Conservation (phyloP, 1,284 basidiomycete species). For the Inonotus hispidus region DNA sequence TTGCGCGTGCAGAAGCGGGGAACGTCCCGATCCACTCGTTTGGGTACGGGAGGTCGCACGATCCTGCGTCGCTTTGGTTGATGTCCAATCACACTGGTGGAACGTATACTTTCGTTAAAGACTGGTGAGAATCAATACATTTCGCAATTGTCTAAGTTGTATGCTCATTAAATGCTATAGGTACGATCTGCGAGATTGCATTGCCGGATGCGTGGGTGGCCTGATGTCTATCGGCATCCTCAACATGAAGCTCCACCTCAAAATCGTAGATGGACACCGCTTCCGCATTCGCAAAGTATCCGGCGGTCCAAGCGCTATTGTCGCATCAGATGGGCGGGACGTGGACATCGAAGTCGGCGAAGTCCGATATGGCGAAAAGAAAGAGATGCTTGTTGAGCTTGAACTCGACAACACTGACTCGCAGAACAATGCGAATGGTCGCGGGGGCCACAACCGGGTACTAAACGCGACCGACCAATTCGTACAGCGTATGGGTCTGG, state of each 20-base stretch:
- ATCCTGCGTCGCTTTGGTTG: conserved; percentile 97
- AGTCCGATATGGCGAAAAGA: conserved; percentile 84
- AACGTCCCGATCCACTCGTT: conserved; percentile 95
- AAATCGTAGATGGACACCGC: conserved; percentile 74
- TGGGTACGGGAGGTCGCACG: conserved; percentile 94
- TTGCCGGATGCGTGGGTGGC: conserved; percentile 89
- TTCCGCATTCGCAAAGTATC: conserved; percentile 91
- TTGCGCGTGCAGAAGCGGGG: conserved; percentile 92
- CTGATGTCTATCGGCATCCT: conserved; percentile 89
- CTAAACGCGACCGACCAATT: conserved; percentile 76
- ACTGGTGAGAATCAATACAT: conserved; percentile 55
- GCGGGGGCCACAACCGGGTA: conserved; percentile 28
- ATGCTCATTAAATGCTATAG: conserved; percentile 1
- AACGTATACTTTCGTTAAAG: conserved; percentile 96
- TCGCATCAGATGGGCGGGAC: conserved; percentile 84
- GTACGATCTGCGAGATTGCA: conserved; percentile 82
- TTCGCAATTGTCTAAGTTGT: neutral
- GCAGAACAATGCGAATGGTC: conserved; percentile 30
- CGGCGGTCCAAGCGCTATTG: conserved; percentile 77
- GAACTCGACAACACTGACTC: conserved; percentile 78
- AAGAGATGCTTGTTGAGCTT: conserved; percentile 92
- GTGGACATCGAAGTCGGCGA: conserved; percentile 95
- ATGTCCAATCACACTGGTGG: conserved; percentile 97
- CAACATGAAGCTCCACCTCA: conserved; percentile 89
- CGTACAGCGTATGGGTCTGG: conserved; percentile 75